Evolutionary conservation across 768 basidiomycete species (phyloP).

Genomic region (Suillus spraguei): DNA sequence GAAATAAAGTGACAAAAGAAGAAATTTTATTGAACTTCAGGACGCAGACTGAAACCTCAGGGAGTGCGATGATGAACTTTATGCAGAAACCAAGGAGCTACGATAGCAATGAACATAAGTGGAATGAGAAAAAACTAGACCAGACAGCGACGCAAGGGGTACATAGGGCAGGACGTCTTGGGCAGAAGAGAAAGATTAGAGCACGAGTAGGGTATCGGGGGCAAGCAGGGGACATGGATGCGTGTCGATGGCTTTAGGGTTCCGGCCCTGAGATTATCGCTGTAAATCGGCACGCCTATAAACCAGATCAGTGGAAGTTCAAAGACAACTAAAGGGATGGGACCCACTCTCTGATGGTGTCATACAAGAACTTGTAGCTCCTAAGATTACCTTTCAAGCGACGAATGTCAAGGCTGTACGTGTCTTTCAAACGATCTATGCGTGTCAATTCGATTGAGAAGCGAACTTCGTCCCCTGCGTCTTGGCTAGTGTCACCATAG

Average conservation of each 20-base stretch:
- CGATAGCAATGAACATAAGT: conserved; percentile 12
- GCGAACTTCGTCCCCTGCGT: conserved; percentile 93
- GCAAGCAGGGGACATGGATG: conserved; percentile 13
- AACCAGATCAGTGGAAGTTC: conserved; percentile 14
- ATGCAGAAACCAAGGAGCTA: conserved; percentile 13
- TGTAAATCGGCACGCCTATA: conserved; percentile 41
- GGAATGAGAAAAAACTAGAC: conserved; percentile 2
- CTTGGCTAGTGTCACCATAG: conserved; percentile 81
- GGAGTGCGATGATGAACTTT: conserved; percentile 4
- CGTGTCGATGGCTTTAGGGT: conserved; percentile 20
- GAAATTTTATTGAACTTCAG: not conserved
- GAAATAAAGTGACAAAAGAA: conserved; percentile 1
- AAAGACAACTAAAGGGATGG: conserved; percentile 10
- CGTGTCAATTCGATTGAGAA: conserved; percentile 95
- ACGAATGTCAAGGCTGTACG: conserved; percentile 91
- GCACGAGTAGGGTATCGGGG: conserved; percentile 33
- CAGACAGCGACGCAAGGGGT: conserved; percentile 9
- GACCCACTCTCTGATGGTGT: conserved; percentile 82
- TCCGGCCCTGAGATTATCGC: conserved; percentile 32
- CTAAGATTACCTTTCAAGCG: conserved; percentile 90
- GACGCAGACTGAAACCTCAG: not conserved
- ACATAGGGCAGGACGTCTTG: not conserved
- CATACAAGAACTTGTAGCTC: conserved; percentile 92
- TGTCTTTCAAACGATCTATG: conserved; percentile 86
- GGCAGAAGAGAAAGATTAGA: conserved; percentile 22